Base-by-base conservation (phyloP, 2,329 filamentous ascomycete species). In the Ambrosiella cleistominuta region DNA sequence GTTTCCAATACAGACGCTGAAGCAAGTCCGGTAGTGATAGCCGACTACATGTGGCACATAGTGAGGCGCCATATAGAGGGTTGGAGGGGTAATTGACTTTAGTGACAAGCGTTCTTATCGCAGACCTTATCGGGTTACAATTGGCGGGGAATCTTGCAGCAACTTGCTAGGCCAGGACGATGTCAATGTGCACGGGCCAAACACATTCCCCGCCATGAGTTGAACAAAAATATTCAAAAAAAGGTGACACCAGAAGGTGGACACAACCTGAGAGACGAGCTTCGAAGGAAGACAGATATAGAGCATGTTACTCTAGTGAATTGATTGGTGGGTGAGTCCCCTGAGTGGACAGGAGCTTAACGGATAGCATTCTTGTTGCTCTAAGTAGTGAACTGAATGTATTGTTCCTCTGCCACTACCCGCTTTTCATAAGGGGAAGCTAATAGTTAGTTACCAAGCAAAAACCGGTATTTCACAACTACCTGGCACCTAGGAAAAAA, bases 51-150 rank as follows among this genome's bases (percentile, higher is more conserved):
- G 55, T 57, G 55, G 55, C 55, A 50, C 55, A 50, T 39, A 39
- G 11, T n/a, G n/a, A 39, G 55, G 44, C 37, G 55, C 27, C 27
- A 27, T 27, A 3, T 27, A 27, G 3, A 19, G 38, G 12, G 19
- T 44, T 57, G 36, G 55, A 57, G 55, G 55, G 55, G 55, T 57
- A 57, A 50, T 15, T 54, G 52, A n/a, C 19, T 42, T 56, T 39
- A 15, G 38, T 56, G 44, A 56, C n/a, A 50, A 38, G n/a, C 8
- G 7, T 12, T 35, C 49, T 57, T 57, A 57, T 57, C 56, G 49
- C 12, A 42, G 19, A 40, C 44, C 27, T 53, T n/a, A 57, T 51
- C 47, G 35, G 19, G 47, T 51, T 19, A 27, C 19, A 51, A 19
- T 51, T 51, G 37, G 36, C 54, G 54, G 42, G 54, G 42, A 47